Percentiles rank a stretch among this genome's conserved stretches.
phyloP scores from a whole-genome alignment of 1,284 basidiomycete genomes.

The Cryptococcus jaspeensis region DNA sequence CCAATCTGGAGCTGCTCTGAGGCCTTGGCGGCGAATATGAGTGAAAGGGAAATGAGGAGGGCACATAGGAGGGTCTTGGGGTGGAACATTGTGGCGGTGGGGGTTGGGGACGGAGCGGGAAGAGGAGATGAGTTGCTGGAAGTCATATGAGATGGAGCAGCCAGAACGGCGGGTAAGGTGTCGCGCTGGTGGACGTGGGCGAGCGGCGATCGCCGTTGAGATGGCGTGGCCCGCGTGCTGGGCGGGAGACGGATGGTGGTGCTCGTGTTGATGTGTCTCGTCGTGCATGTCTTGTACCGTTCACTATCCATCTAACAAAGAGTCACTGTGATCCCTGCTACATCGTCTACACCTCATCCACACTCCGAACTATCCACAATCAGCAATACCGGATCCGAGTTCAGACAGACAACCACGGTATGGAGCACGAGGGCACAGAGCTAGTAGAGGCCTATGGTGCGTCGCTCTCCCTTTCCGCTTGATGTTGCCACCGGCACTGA shows the following conservation, averaged over 20 bases:
- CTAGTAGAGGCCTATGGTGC: slow-evolving; percentile 87
- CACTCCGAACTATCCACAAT: background rate
- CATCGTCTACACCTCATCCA: background rate
- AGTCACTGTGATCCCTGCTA: background rate
- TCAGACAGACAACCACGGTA: slow-evolving; percentile 1
- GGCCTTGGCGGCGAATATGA: slow-evolving; percentile 53
- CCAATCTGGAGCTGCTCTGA: slow-evolving; percentile 43
- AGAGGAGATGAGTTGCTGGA: background rate
- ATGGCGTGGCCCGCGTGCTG: no score
- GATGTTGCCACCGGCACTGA: background rate
- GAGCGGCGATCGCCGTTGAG: no score
- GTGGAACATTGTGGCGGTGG: slow-evolving; percentile 7
- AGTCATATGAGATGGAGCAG: no score
- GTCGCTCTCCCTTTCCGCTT: slow-evolving; percentile 24
- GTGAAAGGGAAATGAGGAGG: slow-evolving; percentile 47
- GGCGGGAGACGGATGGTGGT: no score
- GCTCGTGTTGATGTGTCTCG: no score
- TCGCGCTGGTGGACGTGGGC: no score
- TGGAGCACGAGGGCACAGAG: slow-evolving; percentile 70
- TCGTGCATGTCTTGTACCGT: no score
- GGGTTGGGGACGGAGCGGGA: background rate
- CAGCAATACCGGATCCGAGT: background rate
- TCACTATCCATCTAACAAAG: no score
- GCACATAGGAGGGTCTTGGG: slow-evolving; percentile 26
- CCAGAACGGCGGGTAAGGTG: no score